Evolutionary conservation across 2,329 filamentous ascomycete species (phyloP), one percentile per base, ranked within the genome.

Genomic region (Fusarium falciforme): DNA sequence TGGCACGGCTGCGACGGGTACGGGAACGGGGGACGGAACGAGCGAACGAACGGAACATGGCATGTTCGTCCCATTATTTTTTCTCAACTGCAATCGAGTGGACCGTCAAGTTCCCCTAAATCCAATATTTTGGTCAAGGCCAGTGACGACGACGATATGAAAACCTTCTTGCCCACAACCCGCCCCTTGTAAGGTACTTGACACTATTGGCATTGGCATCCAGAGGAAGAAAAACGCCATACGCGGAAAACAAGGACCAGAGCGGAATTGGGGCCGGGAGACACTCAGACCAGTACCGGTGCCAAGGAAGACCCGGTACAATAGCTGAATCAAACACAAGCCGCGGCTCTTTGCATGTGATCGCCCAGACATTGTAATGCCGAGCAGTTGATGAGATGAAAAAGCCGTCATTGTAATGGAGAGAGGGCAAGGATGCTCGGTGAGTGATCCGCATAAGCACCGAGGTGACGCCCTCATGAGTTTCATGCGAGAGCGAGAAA

Each of bases 361-460:
- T 68, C 60, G 60, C 44, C 71, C 7, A 60, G 52, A 60, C 25
- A 38, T 63, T 47, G 44, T 22, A 49, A 60, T 44, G 35, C 35
- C 38, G 35, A 44, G 54, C 40, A 35, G 25, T 29, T 25, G 20
- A 29, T 14, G n/a, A 66, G 40, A 42, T 42, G 40, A 55, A 27
- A 63, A 54, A 64, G 31, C 55, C 62, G 64, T 49, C 62, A 64
- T 65, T 72, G 67, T 68, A 65, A 69, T 57, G 42, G 40, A 64
- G 47, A 69, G 64, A 66, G 27, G 27, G 47, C 75, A 73, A 68
- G 67, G 71, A 44, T 62, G 25, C 70, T 67, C 38, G 47, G 47
- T 64, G 31, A 22, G 12, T 61, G 67, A 68, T 66, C 76, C 76
- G 75, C 73, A 77, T 77, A 76, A 77, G 75, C 76, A 76, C 76